Base-by-base conservation (phyloP, 768 basidiomycete species). In the Lactarius pseudohatsudake region DNA sequence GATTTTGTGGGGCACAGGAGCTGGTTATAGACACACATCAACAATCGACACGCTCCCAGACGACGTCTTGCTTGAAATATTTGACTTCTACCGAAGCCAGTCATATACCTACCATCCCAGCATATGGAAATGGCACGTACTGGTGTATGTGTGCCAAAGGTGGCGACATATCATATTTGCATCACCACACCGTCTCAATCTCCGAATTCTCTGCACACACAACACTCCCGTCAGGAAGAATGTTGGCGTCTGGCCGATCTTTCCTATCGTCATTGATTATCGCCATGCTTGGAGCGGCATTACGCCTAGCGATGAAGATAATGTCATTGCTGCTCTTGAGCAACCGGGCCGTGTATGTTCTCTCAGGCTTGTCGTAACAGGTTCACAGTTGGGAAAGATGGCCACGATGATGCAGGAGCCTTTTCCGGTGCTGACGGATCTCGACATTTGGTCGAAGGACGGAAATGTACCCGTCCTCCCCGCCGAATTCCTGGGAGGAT, bases 131-230 rank as follows among this genome's bases (percentile, higher is more conserved):
- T 45, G 36, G 57, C 57, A 22, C 16, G 3, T 20, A 20, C 41
- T 60, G 8, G 59, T 41, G 28, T 20, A 47, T 16, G 59, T 60
- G 11, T 60, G 43, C 28, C 41, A 18, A 47, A 45, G 28, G n/a
- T 60, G 59, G 59, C 43, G 59, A n/a, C 45, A 30, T 11, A 32
- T 60, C 15, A 20, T 60, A 9, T 47, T 60, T 34, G 26, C 3
- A 1, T 32, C 59, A 13, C 30, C 59, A n/a, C 15, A 3, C 18
- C 32, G 28, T 16, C 28, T 9, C 59, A 26, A 26, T 50, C 47
- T 50, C 47, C 47, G n/a, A 26, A 22, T 60, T 60, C 28, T 60
- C 59, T 60, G 59, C 59, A 60, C 18, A 6, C 7, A 11, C 7
- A 18, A 8, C 13, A 47, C 59, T 1, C 43, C 59, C 11, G 43